These are phyloP conservation scores for Halophytophthora batemanensis DNA, from an alignment of 352 stramenopile species.

Conservation along the genomic window DNA sequence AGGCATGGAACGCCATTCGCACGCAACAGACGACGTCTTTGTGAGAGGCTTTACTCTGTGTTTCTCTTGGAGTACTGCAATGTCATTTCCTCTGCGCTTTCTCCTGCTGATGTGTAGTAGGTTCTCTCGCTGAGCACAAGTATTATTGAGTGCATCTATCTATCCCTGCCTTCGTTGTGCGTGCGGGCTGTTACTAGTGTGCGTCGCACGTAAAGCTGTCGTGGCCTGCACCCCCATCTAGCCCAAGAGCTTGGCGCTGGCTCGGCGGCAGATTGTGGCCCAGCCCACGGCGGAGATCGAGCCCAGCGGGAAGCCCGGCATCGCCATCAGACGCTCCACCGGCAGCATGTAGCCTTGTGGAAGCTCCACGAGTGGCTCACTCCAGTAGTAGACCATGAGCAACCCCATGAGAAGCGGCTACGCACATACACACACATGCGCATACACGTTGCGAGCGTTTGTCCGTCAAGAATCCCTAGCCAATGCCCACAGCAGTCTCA, in stretches of 20 bases:
- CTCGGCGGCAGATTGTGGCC: conserved; percentile 70
- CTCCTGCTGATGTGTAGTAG: conserved; percentile 11
- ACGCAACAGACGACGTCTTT: conserved; percentile 24
- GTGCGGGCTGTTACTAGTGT: not conserved
- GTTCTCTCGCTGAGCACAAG: conserved; percentile 1
- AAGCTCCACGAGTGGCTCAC: conserved; percentile 66
- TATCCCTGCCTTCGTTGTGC: not conserved
- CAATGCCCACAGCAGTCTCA: not conserved
- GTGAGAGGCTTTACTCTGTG: not conserved
- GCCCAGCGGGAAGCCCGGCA: conserved; percentile 74
- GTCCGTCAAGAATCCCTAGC: conserved; percentile 1
- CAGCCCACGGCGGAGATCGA: conserved; percentile 75
- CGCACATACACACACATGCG: conserved; percentile 2
- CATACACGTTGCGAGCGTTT: not conserved
- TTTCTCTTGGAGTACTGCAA: conserved; percentile 4
- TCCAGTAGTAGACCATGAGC: conserved; percentile 71
- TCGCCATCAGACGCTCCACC: conserved; percentile 70
- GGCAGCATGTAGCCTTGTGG: conserved; percentile 75
- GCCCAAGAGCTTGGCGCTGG: conserved; percentile 61
- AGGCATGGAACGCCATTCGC: conserved; percentile 41
- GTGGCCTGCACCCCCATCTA: conserved; percentile 18
- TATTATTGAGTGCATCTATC: not conserved
- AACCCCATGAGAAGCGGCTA: conserved; percentile 59
- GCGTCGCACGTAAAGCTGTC: not conserved
- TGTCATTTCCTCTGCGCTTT: conserved; percentile 10